Evolutionary conservation across 2,329 filamentous ascomycete genomes (phyloP).

Genomic region (Xylaria digitata): DNA sequence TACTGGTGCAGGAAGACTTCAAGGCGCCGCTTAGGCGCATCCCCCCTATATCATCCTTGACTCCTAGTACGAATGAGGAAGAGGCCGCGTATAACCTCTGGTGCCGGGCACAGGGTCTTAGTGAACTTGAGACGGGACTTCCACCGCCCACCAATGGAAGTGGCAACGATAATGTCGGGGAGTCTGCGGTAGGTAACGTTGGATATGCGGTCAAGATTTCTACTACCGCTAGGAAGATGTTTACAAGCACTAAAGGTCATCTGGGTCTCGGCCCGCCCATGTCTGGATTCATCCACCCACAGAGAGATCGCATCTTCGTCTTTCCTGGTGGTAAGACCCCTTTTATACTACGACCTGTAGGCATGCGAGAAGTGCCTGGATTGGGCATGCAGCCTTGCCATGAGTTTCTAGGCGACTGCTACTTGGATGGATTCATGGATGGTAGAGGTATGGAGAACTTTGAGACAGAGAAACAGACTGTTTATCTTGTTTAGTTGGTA

Average conservation of each 20-base stretch:
- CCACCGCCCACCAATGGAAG: neutral
- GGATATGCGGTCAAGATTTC: slow-evolving; percentile 26
- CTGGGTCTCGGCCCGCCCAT: slow-evolving; percentile 24
- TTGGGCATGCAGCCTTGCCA: slow-evolving; percentile 27
- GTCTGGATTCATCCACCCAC: slow-evolving; percentile 3
- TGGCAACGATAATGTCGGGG: neutral
- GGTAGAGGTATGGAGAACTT: slow-evolving; percentile 21
- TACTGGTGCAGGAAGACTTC: slow-evolving; percentile 16
- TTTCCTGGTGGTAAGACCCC: slow-evolving; percentile 28
- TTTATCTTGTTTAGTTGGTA: slow-evolving; percentile 23
- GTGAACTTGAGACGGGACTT: slow-evolving; percentile 6
- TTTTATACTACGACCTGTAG: slow-evolving; percentile 24
- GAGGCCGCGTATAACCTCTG: slow-evolving; percentile 23
- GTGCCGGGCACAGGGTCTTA: slow-evolving; percentile 20
- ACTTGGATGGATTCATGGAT: slow-evolving; percentile 27
- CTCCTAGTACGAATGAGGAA: neutral
- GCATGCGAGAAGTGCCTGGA: slow-evolving; percentile 25
- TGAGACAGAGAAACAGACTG: slow-evolving; percentile 21
- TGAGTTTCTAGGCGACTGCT: slow-evolving; percentile 27
- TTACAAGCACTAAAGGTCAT: slow-evolving; percentile 19
- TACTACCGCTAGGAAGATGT: slow-evolving; percentile 21
- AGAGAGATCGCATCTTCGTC: slow-evolving; percentile 25
- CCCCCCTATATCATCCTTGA: neutral
- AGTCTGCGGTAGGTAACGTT: slow-evolving; percentile 15
- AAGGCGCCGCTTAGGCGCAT: slow-evolving; percentile 17